These are phyloP conservation scores for Lentinula lateritia DNA, from an alignment of 768 basidiomycete species.

Conservation along the genomic window DNA sequence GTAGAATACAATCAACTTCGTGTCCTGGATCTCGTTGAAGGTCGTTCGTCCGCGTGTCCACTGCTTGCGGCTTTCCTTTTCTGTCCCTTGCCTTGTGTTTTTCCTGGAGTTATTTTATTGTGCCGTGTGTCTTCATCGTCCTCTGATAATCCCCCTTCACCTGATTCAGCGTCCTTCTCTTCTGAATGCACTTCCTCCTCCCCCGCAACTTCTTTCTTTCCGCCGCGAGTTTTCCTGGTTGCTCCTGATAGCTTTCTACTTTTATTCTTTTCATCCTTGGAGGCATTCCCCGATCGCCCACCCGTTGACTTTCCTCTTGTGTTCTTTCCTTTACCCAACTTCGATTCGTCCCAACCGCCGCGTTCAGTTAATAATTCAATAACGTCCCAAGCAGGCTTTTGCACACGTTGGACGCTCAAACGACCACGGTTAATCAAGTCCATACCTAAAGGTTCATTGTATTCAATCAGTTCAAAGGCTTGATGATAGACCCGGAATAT, in stretches of 20 bases:
- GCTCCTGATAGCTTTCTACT: neutral
- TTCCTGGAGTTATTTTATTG: neutral
- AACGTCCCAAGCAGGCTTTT: slow-evolving; percentile 56
- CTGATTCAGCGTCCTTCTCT: neutral
- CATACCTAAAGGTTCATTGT: slow-evolving; percentile 46
- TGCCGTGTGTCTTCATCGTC: neutral
- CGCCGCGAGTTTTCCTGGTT: neutral
- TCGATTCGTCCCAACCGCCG: slow-evolving; percentile 72
- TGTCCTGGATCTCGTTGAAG: neutral
- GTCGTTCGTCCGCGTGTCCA: neutral
- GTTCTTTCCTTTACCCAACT: slow-evolving; percentile 20
- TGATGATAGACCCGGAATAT: neutral
- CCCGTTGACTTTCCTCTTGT: neutral
- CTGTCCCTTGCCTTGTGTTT: neutral
- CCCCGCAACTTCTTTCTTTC: slow-evolving; percentile 1
- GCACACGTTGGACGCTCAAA: slow-evolving; percentile 83
- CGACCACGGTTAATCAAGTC: slow-evolving; percentile 74
- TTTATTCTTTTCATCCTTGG: neutral
- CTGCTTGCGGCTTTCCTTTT: neutral
- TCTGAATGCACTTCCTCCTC: slow-evolving; percentile 13
- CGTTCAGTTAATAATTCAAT: slow-evolving; percentile 55
- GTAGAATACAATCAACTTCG: neutral
- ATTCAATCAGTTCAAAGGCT: neutral
- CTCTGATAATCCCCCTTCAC: neutral
- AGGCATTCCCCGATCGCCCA: neutral